phyloP scores from a whole-genome alignment of 1,284 basidiomycete genomes.

The Phenoliferia sp. region DNA sequence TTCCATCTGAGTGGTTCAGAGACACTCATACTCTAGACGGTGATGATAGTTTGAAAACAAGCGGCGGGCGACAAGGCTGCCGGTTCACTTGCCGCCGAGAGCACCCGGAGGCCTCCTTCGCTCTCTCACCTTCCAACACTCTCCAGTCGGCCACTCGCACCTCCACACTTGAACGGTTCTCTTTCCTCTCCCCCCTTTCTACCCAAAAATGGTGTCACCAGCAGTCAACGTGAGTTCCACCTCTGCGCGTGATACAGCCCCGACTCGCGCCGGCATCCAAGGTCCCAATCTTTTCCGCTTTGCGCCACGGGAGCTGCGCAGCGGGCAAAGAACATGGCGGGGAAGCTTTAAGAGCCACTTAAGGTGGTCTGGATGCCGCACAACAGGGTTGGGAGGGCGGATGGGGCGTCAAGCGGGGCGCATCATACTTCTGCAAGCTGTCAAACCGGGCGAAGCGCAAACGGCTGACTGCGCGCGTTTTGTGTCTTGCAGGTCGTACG shows the following conservation, averaged over 20 bases:
- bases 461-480: not conserved
- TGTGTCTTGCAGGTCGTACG: constrained; percentile 70
- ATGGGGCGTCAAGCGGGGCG: too few relatives aligned
- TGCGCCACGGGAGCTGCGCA: too few relatives aligned
- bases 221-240: constrained; percentile 20
- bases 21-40: not conserved
- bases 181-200: not conserved
- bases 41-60: not conserved
- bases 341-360: too few relatives aligned
- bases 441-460: too few relatives aligned
- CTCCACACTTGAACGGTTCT: not conserved
- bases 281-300: not conserved
- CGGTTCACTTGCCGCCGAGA: too few relatives aligned
- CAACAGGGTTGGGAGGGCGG: too few relatives aligned
- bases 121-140: not conserved
- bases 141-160: not conserved
- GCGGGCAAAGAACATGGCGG: too few relatives aligned
- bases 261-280: not conserved
- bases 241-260: not conserved
- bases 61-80: too few relatives aligned
- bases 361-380: too few relatives aligned
- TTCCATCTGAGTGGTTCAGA: constrained; percentile 6
- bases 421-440: too few relatives aligned
- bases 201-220: constrained; percentile 7
- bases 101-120: not conserved